Base-by-base conservation (phyloP, 768 basidiomycete genomes). In the Psilocybe tampanensis region DNA sequence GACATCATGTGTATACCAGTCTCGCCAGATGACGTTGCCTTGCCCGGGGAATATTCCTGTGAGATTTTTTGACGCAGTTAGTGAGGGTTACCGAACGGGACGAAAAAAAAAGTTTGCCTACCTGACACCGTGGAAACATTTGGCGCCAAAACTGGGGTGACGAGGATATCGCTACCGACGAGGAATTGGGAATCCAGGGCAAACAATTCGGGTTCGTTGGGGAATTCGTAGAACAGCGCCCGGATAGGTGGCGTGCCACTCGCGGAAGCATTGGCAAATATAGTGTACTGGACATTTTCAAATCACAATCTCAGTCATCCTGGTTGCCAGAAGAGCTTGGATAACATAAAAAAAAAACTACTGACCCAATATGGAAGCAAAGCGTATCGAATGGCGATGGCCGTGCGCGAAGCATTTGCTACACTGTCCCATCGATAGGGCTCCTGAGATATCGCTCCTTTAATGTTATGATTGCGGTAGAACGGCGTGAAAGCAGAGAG, bases 361-460 rank as follows among this genome's bases (percentile, higher is more conserved):
- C 85, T 53, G 55, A 86, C 88, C 90, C 90, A 93, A 72, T 92
- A 92, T 0, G 90, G 89, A 48, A 93, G 71, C 59, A 93, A 65
- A 15, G 85, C 73, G 65, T 93, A 94, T 34, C 90, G 80, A 29
- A 83, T 77, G n/a, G 76, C 73, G 60, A 92, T 90, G 3, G 89
- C 90, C 17, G 76, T 86, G 18, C 87, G 81, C 5, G 87, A 85
- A 17, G 90, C 88, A 41, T 86, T 79, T 1, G 88, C 88, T 13
- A 92, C 91, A 51, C 85, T 88, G 53, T 89, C 87, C 90, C 92
- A 94, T 41, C 83, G 76, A 62, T 88, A 93, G 2, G 90, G 89
- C 64, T 92, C 90, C 68, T 92, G 92, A n/a, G 84, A 72, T 24
- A 90, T 75, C 4, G 88, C 86, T 21, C 83, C 83, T 52, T 74